Percentiles rank a stretch among this genome's conserved stretches.
phyloP scores from a whole-genome alignment of 176 grass and related monocot genomes.

The Eragrostis nindensis region DNA sequence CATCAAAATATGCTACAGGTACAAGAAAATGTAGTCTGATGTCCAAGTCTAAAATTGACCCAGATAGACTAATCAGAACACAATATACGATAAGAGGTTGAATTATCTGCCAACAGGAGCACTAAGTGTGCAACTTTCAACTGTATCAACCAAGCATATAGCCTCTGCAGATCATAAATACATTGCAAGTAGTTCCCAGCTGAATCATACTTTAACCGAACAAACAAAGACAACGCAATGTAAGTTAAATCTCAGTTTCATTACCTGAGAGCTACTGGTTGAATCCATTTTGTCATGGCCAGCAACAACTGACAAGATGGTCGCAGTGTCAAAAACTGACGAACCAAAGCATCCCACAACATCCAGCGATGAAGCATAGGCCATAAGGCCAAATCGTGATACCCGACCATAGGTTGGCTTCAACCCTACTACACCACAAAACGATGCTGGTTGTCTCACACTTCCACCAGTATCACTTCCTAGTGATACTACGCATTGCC shows the following conservation, averaged over 20 bases:
- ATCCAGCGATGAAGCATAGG: slow-evolving; percentile 92
- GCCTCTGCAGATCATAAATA: background rate
- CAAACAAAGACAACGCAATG: background rate
- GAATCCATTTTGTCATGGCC: slow-evolving; percentile 93
- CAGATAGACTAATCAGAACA: background rate
- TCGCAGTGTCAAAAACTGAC: slow-evolving; percentile 73
- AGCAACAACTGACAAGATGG: slow-evolving; percentile 71
- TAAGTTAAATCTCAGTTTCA: slow-evolving; percentile 24
- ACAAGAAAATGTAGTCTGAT: slow-evolving; percentile 10
- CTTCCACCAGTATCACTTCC: slow-evolving; percentile 97
- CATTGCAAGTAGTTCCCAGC: no score
- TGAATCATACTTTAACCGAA: background rate
- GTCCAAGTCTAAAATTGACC: background rate
- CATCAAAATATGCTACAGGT: background rate
- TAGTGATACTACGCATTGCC: slow-evolving; percentile 82
- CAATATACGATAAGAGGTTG: background rate
- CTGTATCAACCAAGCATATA: background rate
- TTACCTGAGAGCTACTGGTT: slow-evolving; percentile 82
- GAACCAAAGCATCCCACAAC: slow-evolving; percentile 87
- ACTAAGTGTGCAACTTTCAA: slow-evolving; percentile 1
- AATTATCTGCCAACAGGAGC: background rate
- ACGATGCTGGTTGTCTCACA: slow-evolving; percentile 95
- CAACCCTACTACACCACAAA: slow-evolving; percentile 88
- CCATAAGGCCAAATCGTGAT: slow-evolving; percentile 93
- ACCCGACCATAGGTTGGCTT: slow-evolving; percentile 97